A percentile compares a stretch with the other conserved stretches of the same genome.
These are phyloP conservation scores for Fusarium penzigii DNA, from an alignment of 2,329 filamentous ascomycete genomes.

Conservation along the genomic window DNA sequence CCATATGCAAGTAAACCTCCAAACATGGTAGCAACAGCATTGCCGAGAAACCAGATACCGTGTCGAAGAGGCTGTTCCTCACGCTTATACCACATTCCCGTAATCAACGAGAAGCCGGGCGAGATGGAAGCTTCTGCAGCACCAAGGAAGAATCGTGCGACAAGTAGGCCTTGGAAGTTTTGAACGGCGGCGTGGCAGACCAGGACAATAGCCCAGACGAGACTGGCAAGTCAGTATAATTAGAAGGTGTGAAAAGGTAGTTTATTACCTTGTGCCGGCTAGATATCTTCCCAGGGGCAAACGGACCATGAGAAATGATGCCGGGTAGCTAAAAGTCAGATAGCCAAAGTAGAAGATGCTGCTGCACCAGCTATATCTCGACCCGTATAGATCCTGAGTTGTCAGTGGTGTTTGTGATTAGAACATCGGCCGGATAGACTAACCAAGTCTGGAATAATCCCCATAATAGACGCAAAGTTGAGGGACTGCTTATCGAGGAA, in stretches of 20 bases:
- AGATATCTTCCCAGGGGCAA: conserved; percentile 21
- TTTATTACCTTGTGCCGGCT: conserved; percentile 13
- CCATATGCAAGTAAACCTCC: conserved; percentile 23
- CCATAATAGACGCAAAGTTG: conserved; percentile 27
- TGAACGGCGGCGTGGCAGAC: conserved; percentile 22
- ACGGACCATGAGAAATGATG: conserved; percentile 24
- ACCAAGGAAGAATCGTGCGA: conserved; percentile 23
- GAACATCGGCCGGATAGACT: background rate
- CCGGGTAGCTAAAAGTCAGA: conserved; percentile 25
- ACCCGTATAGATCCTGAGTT: conserved; percentile 13
- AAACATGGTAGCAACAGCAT: conserved; percentile 22
- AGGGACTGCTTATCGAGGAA: conserved; percentile 27
- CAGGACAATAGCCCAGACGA: conserved; percentile 19
- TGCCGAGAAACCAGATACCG: conserved; percentile 25
- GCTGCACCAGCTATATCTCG: conserved; percentile 23
- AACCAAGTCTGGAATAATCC: conserved; percentile 23
- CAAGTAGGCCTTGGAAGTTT: conserved; percentile 15
- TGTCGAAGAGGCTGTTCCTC: conserved; percentile 26
- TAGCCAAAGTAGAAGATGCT: conserved; percentile 27
- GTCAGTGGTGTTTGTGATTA: rapidly evolving
- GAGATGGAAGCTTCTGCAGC: conserved; percentile 26
- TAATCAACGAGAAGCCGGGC: conserved; percentile 22
- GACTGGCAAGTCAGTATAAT: conserved; percentile 2
- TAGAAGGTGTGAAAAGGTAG: rapidly evolving
- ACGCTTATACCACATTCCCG: conserved; percentile 26